These are phyloP conservation scores for Mycena sanguinolenta DNA, from an alignment of 768 basidiomycete species.

Conservation along the genomic window DNA sequence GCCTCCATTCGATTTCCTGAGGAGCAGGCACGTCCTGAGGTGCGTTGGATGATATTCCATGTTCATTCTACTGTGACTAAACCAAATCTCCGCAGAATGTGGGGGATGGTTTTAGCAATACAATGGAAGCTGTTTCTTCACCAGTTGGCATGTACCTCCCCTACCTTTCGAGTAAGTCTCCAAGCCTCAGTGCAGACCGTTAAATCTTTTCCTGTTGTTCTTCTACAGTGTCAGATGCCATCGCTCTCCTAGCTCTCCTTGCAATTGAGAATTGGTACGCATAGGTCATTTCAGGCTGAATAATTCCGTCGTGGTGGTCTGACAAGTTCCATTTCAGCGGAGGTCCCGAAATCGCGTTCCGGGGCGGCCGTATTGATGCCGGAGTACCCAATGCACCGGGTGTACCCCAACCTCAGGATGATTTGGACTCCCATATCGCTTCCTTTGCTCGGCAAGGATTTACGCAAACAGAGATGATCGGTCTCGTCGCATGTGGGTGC, in stretches of 20 bases:
- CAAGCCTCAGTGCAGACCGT: neutral
- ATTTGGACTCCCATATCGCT: neutral
- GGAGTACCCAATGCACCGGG: neutral
- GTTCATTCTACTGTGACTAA: too few relatives aligned
- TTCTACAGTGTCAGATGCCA: neutral
- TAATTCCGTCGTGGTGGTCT: neutral
- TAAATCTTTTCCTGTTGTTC: neutral
- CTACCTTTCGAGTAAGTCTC: neutral
- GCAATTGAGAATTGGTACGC: neutral
- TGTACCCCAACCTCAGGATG: constrained; percentile 19
- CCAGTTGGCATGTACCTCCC: neutral
- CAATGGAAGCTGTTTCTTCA: neutral
- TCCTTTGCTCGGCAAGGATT: too few relatives aligned
- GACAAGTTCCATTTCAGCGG: neutral
- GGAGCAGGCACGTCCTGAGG: neutral
- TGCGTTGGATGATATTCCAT: neutral
- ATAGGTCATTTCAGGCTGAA: too few relatives aligned
- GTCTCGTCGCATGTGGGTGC: too few relatives aligned
- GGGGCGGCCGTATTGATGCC: constrained; percentile 6
- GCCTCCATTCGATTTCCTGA: neutral
- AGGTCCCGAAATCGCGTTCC: neutral
- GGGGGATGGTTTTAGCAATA: too few relatives aligned
- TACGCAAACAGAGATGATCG: too few relatives aligned
- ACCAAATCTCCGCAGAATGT: neutral
- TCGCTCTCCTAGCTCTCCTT: neutral